Conservation (phyloP, 2,329 filamentous ascomycete species). For the Coniella vitis region DNA sequence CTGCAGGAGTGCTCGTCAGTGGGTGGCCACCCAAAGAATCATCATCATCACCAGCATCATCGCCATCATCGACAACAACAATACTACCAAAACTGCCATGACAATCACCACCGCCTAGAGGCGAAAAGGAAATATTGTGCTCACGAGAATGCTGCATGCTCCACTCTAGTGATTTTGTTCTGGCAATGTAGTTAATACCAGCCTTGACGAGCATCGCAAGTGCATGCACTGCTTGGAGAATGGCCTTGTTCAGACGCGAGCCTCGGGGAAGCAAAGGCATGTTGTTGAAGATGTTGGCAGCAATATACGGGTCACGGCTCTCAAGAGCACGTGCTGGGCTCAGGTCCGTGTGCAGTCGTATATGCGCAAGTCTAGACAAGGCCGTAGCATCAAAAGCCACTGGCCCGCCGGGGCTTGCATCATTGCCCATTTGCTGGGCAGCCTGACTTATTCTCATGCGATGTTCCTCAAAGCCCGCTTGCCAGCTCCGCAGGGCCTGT, state of each 20-base stretch:
- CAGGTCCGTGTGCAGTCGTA: constrained; percentile 60
- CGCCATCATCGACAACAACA: neutral
- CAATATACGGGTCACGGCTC: constrained; percentile 54
- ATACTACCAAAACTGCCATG: no score
- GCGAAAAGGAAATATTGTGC: constrained; percentile 21
- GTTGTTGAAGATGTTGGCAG: constrained; percentile 53
- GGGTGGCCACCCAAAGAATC: neutral
- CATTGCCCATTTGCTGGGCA: constrained; percentile 38
- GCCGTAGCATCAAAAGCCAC: constrained; percentile 62
- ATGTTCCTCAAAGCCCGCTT: constrained; percentile 50
- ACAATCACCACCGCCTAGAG: neutral
- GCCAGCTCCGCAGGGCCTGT: constrained; percentile 51
- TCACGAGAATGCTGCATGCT: constrained; percentile 56
- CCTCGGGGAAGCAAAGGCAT: constrained; percentile 54
- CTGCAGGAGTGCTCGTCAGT: constrained; percentile 24
- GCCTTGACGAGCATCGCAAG: constrained; percentile 60
- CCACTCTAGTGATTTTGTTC: constrained; percentile 55
- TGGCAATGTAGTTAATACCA: constrained; percentile 55
- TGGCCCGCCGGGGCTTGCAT: constrained; percentile 49
- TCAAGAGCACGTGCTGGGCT: constrained; percentile 57
- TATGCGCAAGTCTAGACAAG: constrained; percentile 53
- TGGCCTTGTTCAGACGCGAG: constrained; percentile 53
- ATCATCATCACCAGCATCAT: neutral
- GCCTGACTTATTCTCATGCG: constrained; percentile 43
- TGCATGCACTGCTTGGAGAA: constrained; percentile 62